Base-by-base conservation (phyloP, 2,329 filamentous ascomycete species). In the Cordyceps militaris region DNA sequence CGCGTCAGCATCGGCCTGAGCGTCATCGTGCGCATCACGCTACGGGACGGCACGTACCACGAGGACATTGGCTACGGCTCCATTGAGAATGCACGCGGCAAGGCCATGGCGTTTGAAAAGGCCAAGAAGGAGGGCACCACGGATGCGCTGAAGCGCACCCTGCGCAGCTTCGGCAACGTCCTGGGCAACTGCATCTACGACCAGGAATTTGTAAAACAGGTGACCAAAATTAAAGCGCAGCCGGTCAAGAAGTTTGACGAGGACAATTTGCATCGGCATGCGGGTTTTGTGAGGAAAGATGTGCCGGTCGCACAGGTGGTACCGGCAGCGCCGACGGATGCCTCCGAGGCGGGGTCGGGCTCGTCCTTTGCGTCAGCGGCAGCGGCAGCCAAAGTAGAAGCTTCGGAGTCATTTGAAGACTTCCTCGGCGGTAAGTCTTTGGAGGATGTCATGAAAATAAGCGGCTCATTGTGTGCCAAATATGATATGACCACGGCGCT, bases 121-220 rank as follows among this genome's bases (percentile, higher is more conserved):
- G 92, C 94, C 1, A 99, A 97, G 77, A 99, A 99, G 71, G 92
- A 97, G 75, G 95, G 91, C 8, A 95, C 91, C 3, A 97, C 95
- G 10, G 94, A 99, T 73, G 94, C 86, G 1, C 70, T 99, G 68
- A 99, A 99, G 74, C 82, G 94, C 63, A 85, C 94, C 1, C 70
- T 99, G 66, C 82, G 93, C 59, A 97, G 86, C 62, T 99, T 99
- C 72, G 94, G 94, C 60, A 97, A 97, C 66, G 88, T 97, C 16
- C 78, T 99, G 56, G 94, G 94, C n/a, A 99, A 97, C 69, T 99
- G 94, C 76, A 86, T 99, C 59, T 97, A 99, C 73, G 94, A 99
- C 75, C 96, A 97, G 72, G 86, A 93, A 61, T 99, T 96, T 69
- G 78, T 99, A 58, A 81, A 85, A 54, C 92, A 91, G 70, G 89